These are phyloP conservation scores for Monosporascus sp. DNA, from an alignment of 2,329 filamentous ascomycete genomes.

Conservation along the genomic window DNA sequence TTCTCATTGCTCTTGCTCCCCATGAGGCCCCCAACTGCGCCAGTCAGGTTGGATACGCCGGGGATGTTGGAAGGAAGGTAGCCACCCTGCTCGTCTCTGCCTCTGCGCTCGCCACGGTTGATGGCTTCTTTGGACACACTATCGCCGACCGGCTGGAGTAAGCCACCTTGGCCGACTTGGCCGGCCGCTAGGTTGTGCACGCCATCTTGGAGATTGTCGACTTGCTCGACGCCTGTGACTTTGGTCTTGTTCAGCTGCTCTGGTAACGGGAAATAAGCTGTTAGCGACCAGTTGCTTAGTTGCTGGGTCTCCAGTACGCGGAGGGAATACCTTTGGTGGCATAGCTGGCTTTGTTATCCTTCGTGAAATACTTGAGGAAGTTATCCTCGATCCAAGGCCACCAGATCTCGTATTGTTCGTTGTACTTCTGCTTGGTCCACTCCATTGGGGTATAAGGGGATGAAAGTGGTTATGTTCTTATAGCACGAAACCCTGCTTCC, in stretches of 20 bases:
- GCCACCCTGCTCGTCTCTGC: constrained; percentile 55
- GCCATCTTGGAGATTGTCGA: constrained; percentile 64
- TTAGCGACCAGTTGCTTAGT: not conserved
- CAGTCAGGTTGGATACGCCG: not conserved
- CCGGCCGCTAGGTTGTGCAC: constrained; percentile 56
- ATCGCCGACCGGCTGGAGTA: constrained; percentile 60
- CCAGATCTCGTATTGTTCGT: constrained; percentile 69
- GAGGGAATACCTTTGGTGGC: constrained; percentile 54
- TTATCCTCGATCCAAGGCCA: constrained; percentile 72
- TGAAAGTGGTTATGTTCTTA: no score
- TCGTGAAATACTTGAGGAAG: constrained; percentile 67
- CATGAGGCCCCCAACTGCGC: not conserved
- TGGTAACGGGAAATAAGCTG: constrained; percentile 23
- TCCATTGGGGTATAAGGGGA: constrained; percentile 32
- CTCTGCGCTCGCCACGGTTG: constrained; percentile 58
- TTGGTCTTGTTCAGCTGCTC: constrained; percentile 65
- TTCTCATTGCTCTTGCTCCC: not conserved
- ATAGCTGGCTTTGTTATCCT: constrained; percentile 72
- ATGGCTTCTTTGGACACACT: constrained; percentile 57
- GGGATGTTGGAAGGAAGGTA: constrained; percentile 30
- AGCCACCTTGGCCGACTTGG: constrained; percentile 63
- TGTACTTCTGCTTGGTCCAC: constrained; percentile 59
- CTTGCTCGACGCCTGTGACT: constrained; percentile 59
- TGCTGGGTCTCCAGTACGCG: not conserved
- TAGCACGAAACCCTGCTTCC: no score